phyloP scores from a whole-genome alignment of 2,329 filamentous ascomycete species.

The Fusarium sp. region DNA sequence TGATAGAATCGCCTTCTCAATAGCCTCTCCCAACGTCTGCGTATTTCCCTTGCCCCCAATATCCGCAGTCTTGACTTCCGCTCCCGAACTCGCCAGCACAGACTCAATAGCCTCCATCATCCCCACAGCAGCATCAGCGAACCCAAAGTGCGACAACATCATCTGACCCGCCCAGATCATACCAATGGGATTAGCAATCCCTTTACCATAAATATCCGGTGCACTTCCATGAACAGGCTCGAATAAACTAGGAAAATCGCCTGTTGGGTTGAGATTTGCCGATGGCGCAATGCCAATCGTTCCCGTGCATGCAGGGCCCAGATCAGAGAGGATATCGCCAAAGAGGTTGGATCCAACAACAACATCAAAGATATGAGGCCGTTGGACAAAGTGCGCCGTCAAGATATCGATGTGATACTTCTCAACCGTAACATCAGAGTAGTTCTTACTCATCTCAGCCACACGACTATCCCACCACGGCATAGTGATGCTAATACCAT shows the following conservation, averaged over 20 bases:
- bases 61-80: constrained; percentile 43
- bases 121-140: constrained; percentile 53
- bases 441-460: constrained; percentile 60
- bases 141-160: constrained; percentile 52
- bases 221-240: constrained; percentile 76
- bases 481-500: constrained; percentile 73
- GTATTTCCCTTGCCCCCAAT: constrained; percentile 44
- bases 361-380: constrained; percentile 67
- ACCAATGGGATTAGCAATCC: constrained; percentile 77
- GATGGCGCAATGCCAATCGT: constrained; percentile 78
- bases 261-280: constrained; percentile 69
- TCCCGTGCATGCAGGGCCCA: constrained; percentile 74
- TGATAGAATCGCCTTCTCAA: constrained; percentile 27
- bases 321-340: constrained; percentile 74
- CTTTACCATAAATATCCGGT: constrained; percentile 76
- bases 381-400: constrained; percentile 69
- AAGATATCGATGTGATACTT: constrained; percentile 75
- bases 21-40: constrained; percentile 26
- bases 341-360: constrained; percentile 70
- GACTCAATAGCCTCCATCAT: constrained; percentile 69
- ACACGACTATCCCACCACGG: constrained; percentile 73
- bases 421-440: constrained; percentile 65
- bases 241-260: constrained; percentile 63
- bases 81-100: constrained; percentile 60
- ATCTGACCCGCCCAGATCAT: constrained; percentile 76